A percentile compares a stretch with the other conserved stretches of the same genome.
These are phyloP conservation scores for Aspergillus heteromorphus DNA, from an alignment of 495 filamentous ascomycete species.

Conservation along the genomic window DNA sequence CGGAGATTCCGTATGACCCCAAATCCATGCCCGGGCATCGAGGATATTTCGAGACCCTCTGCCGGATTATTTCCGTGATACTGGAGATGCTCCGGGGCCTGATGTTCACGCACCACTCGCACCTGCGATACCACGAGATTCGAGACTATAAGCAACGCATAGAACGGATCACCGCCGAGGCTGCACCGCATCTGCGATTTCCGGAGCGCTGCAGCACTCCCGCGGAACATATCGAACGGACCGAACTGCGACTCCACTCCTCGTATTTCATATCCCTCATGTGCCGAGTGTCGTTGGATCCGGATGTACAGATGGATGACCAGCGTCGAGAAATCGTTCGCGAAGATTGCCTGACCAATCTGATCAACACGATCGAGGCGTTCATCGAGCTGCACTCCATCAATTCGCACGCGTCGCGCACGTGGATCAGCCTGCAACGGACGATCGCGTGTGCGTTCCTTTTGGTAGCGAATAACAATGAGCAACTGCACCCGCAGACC, in stretches of 20 bases:
- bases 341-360: slow-evolving; percentile 37
- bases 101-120: slow-evolving; percentile 36
- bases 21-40: slow-evolving; percentile 45
- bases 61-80: slow-evolving; percentile 46
- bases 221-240: slow-evolving; percentile 51
- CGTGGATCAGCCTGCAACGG: slow-evolving; percentile 45
- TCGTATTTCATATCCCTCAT: slow-evolving; percentile 56
- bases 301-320: slow-evolving; percentile 31
- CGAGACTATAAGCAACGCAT: slow-evolving; percentile 48
- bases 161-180: slow-evolving; percentile 44
- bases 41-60: slow-evolving; percentile 52
- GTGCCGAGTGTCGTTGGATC: slow-evolving; percentile 51
- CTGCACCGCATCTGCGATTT: slow-evolving; percentile 48
- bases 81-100: slow-evolving; percentile 52
- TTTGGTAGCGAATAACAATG: slow-evolving; percentile 38
- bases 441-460: slow-evolving; percentile 44
- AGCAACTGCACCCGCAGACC: slow-evolving; percentile 24
- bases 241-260: slow-evolving; percentile 50
- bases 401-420: slow-evolving; percentile 37
- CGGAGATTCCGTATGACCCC: slow-evolving; percentile 43
- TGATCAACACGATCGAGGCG: slow-evolving; percentile 38
- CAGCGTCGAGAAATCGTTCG: slow-evolving; percentile 34
- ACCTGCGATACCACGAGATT: slow-evolving; percentile 40
- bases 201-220: slow-evolving; percentile 41
- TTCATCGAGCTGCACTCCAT: slow-evolving; percentile 43